Evolutionary conservation across 306 rosid species (phyloP), one percentile per base, ranked within the genome.

Genomic region (Crotalaria pallida): DNA sequence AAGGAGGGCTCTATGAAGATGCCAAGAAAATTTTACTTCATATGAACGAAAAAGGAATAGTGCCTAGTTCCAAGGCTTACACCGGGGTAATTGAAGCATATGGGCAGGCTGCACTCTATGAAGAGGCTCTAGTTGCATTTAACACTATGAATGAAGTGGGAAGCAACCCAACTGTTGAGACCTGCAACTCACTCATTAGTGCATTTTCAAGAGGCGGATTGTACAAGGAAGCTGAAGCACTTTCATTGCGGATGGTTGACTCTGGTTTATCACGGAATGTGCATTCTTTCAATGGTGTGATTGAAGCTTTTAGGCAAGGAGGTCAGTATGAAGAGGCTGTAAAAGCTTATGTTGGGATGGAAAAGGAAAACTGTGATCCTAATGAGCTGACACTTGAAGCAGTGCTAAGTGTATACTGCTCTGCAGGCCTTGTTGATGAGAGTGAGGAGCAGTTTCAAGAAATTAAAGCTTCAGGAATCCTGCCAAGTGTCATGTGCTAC

Each of bases 71-170:
- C 45, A 87, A 83, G 80, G 96, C 86, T 49, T 95, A 86, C 68
- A 86, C 86, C 1, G 96, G 97, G 65, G 84, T 86, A 43, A 82
- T 91, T 77, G 97, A 91, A 79, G 99, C 99, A 33, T 84, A 80
- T 59, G 99, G 96, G 65, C 96, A 83, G 59, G 96, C 93, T 50
- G 91, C 92, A 52, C 63, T 91, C 56, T 95, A 91, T 65, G 97
- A 89, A 33, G 99, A 95, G 85, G 92, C 99, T 58, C 73, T 91
- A 44, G 99, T 95, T 75, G 89, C 96, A 51, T 95, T 95, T 80
- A 95, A 91, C 89, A 89, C 89, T 19, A 95, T 91, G 99, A 84
- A 77, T 73, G 99, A 91, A 83, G 86, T 89, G 41, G 97, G 96
- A 31, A 89, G 82, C 79, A 79, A 33, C 63, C 90, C 96, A 6